phyloP scores from a whole-genome alignment of 2,329 filamentous ascomycete genomes.

The Claviceps cyperi region DNA sequence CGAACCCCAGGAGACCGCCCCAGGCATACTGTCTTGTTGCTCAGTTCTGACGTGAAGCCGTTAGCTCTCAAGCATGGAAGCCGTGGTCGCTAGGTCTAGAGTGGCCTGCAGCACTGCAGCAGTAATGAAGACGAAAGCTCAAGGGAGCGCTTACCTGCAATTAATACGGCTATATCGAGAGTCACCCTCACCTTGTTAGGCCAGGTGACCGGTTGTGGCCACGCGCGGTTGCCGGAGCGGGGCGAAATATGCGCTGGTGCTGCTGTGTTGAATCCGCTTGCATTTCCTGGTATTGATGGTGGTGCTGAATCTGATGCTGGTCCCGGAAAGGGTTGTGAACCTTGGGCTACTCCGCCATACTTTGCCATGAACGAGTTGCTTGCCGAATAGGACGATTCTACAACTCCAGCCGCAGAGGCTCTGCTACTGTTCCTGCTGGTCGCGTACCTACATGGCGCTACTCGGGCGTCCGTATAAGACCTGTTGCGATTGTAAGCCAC shows the following conservation, averaged over 20 bases:
- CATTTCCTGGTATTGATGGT: neutral
- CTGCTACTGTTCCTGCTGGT: slow-evolving; percentile 4
- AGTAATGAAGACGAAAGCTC: too few relatives aligned
- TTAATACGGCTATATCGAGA: slow-evolving; percentile 20
- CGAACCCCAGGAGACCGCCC: slow-evolving; percentile 25
- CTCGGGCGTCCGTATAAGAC: neutral
- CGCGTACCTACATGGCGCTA: slow-evolving; percentile 4
- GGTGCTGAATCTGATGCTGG: neutral
- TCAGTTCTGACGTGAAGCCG: slow-evolving; percentile 18
- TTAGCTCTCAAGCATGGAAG: neutral
- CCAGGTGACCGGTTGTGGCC: slow-evolving; percentile 9
- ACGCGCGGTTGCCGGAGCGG: slow-evolving; percentile 1
- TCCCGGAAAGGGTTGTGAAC: neutral
- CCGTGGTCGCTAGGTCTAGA: too few relatives aligned
- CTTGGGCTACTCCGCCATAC: neutral
- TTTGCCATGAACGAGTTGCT: neutral
- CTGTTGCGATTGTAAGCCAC: neutral
- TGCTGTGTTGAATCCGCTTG: neutral
- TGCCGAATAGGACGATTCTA: neutral
- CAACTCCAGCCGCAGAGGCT: neutral
- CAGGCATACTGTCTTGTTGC: slow-evolving; percentile 21
- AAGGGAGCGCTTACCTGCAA: slow-evolving; percentile 16
- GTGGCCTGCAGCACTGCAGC: too few relatives aligned
- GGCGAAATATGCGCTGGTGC: neutral
- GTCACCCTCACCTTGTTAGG: slow-evolving; percentile 18